These are phyloP conservation scores for Pterocarpus macrocarpus DNA, from an alignment of 306 rosid species.

Conservation along the genomic window DNA sequence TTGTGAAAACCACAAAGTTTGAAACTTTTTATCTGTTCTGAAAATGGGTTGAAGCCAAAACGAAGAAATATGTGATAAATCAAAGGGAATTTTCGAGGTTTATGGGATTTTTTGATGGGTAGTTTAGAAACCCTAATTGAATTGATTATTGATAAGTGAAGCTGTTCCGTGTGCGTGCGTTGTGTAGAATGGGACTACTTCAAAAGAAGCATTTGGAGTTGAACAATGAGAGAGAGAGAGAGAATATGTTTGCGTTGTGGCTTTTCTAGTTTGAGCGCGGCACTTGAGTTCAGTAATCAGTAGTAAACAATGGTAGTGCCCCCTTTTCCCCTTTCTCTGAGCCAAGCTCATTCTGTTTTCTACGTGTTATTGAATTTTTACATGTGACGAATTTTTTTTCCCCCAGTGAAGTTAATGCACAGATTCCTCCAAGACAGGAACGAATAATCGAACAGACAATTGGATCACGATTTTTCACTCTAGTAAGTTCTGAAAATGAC, in stretches of 20 bases:
- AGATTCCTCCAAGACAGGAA: background rate
- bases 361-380: background rate
- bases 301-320: no score
- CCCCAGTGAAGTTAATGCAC: background rate
- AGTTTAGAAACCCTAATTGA: constrained; percentile 29
- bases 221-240: background rate
- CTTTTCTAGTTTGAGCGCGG: background rate
- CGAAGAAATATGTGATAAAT: background rate
- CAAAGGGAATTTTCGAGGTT: background rate
- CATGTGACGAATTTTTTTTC: no score
- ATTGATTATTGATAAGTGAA: background rate
- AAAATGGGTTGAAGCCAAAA: constrained; percentile 19
- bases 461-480: no score
- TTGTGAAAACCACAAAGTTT: background rate
- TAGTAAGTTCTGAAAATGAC: background rate
- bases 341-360: constrained; percentile 41
- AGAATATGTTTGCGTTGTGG: background rate
- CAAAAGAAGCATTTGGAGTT: background rate
- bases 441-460: no score
- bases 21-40: background rate
- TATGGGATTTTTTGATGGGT: background rate
- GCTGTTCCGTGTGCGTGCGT: background rate
- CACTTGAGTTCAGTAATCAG: background rate
- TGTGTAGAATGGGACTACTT: background rate
- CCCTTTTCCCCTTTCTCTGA: no score